A percentile compares a stretch with the other conserved stretches of the same genome.
phyloP scores from a whole-genome alignment of 2,329 filamentous ascomycete genomes.

The Fusarium drepaniforme region DNA sequence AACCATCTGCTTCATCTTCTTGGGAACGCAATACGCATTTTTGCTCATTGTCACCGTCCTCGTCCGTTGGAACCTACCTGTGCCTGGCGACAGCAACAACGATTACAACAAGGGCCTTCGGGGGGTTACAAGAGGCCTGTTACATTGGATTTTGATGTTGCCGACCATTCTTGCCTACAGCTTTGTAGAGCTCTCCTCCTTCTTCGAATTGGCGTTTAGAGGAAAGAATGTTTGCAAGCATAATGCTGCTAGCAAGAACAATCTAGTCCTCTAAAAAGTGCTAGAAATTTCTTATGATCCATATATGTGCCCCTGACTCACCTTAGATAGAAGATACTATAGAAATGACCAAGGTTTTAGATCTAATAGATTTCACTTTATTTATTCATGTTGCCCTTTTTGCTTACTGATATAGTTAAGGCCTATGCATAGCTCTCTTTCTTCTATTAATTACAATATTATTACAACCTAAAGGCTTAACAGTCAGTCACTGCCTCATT shows the following conservation, averaged over 20 bases:
- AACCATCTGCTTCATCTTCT: slow-evolving; percentile 21
- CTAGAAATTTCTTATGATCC: background rate
- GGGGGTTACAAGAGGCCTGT: slow-evolving; percentile 14
- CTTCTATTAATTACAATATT: too few relatives aligned
- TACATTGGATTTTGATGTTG: slow-evolving; percentile 31
- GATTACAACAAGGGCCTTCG: slow-evolving; percentile 12
- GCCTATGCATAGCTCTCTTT: too few relatives aligned
- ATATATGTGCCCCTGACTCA: background rate
- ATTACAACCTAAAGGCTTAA: too few relatives aligned
- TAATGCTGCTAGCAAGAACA: slow-evolving; percentile 26
- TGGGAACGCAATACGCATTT: slow-evolving; percentile 24
- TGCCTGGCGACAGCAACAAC: background rate
- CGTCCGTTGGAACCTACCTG: slow-evolving; percentile 22
- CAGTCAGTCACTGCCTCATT: too few relatives aligned
- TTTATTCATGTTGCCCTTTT: background rate
- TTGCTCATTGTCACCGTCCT: slow-evolving; percentile 15
- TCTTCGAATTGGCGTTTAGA: slow-evolving; percentile 30
- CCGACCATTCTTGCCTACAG: slow-evolving; percentile 32
- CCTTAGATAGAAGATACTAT: slow-evolving; percentile 1
- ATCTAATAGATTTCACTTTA: slow-evolving; percentile 4
- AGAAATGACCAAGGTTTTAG: slow-evolving; percentile 3
- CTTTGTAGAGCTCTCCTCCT: slow-evolving; percentile 32
- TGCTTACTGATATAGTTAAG: too few relatives aligned
- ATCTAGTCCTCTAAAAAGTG: slow-evolving; percentile 5
- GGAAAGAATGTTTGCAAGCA: slow-evolving; percentile 31